Base-by-base conservation (phyloP, 2,329 filamentous ascomycete species). In the Verticillium klebahnii region DNA sequence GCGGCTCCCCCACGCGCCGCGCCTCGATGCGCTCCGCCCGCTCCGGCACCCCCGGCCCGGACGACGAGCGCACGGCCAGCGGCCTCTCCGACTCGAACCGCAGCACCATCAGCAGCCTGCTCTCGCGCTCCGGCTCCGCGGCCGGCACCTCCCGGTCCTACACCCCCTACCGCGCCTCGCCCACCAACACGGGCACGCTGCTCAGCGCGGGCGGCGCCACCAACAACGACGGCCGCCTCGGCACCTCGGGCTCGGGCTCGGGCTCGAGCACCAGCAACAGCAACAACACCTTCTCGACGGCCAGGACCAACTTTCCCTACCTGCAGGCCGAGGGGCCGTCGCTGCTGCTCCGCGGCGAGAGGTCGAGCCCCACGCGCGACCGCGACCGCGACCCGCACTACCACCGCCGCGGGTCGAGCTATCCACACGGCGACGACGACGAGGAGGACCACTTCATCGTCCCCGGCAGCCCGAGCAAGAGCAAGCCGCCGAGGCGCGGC, bases 391-490 rank as follows among this genome's bases (percentile, higher is more conserved):
- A 25, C 25, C 25, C 3, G 3, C 31, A 57, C 17, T 1, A 40
- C 23, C 40, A 54, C 31, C 29, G 31, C 1, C 15, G 54, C 19
- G 31, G 45, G 2, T 32, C 50, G 1, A 56, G 56, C 29, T 59
- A 65, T 17, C 50, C 45, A 11, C 55, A 37, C 17, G 54, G 29
- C 25, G 45, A 76, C 7, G 74, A 78, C 11, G 72, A 78, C 11
- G 72, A 77, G 5, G 71, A 70, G n/a, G 69, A 72, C 37, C 69
- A 68, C 9, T 67, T 68, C 9, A 64, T 68, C 19, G 61, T 71
- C n/a, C 78, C 82, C 1, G 79, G 83, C 0, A 85, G 83, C 59
- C 80, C 87, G 23, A 85, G 85, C 70, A 82, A 88, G 75, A 75
- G 69, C 14, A 87, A 85, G 69, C 77, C 80, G 52, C 74, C 29